Evolutionary conservation across 2,329 filamentous ascomycete genomes (phyloP).

Genomic region (Arthrocladium fulminans): DNA sequence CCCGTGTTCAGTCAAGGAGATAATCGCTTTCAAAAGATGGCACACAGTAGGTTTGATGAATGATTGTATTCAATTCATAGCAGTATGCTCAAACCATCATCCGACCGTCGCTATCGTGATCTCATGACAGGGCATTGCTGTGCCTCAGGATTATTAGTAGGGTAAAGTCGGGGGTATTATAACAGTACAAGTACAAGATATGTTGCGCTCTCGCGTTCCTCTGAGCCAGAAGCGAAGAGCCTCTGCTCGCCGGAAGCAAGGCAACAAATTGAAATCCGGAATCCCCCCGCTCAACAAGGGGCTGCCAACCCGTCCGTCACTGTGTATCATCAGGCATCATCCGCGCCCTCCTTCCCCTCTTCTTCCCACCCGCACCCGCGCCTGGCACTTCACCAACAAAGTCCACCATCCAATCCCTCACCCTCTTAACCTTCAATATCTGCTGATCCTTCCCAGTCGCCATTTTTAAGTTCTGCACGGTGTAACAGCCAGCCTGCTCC

Average conservation of each 20-base stretch:
- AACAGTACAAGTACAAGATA: neutral
- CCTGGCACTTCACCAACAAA: constrained; percentile 50
- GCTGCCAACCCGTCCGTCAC: constrained; percentile 15
- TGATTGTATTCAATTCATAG: no score
- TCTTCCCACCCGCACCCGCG: constrained; percentile 16
- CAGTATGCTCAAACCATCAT: no score
- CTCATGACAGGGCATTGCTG: neutral
- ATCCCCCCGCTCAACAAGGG: no score
- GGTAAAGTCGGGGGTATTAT: neutral
- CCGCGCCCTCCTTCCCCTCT: constrained; percentile 6
- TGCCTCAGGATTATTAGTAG: neutral
- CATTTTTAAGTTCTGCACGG: constrained; percentile 40
- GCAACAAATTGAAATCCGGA: no score
- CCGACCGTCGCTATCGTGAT: neutral
- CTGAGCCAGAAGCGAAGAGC: no score
- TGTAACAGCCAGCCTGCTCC: constrained; percentile 51
- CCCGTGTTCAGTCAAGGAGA: no score
- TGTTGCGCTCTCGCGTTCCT: neutral
- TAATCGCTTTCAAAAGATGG: no score
- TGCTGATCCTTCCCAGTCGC: constrained; percentile 39
- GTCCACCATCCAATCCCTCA: constrained; percentile 64
- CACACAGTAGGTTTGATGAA: no score
- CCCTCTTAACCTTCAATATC: constrained; percentile 54
- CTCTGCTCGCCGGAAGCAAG: no score
- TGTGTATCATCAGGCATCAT: constrained; percentile 34